These are phyloP conservation scores for Podila horticola DNA, from an alignment of 192 early-diverging fungal species.

Conservation along the genomic window DNA sequence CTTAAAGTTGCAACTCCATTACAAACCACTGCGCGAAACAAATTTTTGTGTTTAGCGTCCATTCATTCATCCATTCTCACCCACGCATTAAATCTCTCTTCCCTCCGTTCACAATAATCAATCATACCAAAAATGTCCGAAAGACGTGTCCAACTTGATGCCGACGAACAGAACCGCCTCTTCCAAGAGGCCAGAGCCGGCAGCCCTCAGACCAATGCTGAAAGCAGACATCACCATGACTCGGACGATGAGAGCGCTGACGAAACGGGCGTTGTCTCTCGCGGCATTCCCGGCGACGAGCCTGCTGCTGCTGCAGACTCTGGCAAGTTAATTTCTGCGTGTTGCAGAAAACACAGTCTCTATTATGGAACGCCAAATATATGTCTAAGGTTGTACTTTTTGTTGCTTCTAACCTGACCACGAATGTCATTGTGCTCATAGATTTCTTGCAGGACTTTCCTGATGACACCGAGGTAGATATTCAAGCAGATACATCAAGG, in stretches of 20 bases:
- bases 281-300: constrained; percentile 47
- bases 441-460: constrained; percentile 63
- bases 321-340: not conserved
- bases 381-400: no score
- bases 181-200: constrained; percentile 28
- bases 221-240: constrained; percentile 16
- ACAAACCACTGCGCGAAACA: no score
- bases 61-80: no score
- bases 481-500: no score
- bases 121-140: constrained; percentile 21
- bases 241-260: constrained; percentile 42
- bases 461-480: constrained; percentile 55
- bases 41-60: no score
- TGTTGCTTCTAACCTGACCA: no score
- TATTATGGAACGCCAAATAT: not conserved
- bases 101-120: not conserved
- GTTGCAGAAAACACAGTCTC: not conserved
- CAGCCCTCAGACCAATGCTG: not conserved
- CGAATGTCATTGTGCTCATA: not conserved
- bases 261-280: constrained; percentile 33
- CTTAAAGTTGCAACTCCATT: no score
- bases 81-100: not conserved
- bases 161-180: constrained; percentile 43
- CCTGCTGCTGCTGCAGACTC: constrained; percentile 11
- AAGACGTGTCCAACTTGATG: constrained; percentile 34